Conservation (phyloP, 257 asterid species). For the Nicotiana attenuata region DNA sequence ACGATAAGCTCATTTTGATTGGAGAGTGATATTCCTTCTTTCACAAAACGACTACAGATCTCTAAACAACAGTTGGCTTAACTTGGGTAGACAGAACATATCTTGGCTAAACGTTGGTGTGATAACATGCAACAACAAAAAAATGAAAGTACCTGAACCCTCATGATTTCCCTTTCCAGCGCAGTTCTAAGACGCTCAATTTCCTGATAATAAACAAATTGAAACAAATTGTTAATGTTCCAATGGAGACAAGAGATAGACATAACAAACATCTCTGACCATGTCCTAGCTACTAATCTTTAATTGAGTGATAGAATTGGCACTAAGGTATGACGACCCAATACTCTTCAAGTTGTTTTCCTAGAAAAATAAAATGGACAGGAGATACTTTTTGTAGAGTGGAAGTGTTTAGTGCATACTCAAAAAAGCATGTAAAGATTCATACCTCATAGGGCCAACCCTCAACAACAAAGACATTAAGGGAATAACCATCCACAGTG, state of each 20-base stretch:
- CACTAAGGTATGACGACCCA: too few species aligned
- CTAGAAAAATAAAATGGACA: too few species aligned
- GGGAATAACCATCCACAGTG: constrained; percentile 85
- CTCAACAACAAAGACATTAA: constrained; percentile 94
- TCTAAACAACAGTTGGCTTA: neutral
- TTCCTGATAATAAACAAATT: constrained; percentile 81
- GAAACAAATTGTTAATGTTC: neutral
- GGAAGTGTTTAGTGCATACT: neutral
- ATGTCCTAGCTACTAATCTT: constrained; percentile 2
- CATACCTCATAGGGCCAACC: constrained; percentile 95
- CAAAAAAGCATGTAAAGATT: neutral
- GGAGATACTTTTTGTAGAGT: too few species aligned
- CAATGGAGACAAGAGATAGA: neutral
- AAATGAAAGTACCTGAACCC: constrained; percentile 93
- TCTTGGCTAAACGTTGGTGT: too few species aligned
- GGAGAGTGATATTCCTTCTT: too few species aligned
- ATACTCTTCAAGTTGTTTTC: too few species aligned
- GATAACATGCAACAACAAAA: too few species aligned
- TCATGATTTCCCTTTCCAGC: constrained; percentile 56
- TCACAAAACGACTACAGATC: too few species aligned
- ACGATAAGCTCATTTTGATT: neutral
- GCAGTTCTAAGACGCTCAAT: constrained; percentile 70
- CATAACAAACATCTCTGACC: neutral
- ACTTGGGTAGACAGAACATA: neutral
- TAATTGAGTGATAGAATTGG: neutral